Evolutionary conservation across 2,329 filamentous ascomycete species (phyloP).

Genomic region (Exophiala viscosa): DNA sequence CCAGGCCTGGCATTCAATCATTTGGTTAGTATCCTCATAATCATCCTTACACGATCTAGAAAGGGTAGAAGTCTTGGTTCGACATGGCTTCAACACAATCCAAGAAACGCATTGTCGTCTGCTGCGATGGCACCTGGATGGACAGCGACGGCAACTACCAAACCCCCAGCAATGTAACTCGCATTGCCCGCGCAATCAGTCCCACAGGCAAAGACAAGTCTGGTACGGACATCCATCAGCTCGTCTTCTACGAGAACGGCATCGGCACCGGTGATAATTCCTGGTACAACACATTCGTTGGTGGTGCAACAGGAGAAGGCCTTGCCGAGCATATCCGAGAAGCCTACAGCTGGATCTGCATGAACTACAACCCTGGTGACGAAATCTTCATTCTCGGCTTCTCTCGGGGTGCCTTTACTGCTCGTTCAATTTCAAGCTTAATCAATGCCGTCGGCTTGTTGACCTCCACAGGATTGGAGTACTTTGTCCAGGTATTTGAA

Average conservation of each 20-base stretch:
- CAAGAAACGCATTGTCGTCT: constrained; percentile 33
- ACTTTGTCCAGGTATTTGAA: constrained; percentile 27
- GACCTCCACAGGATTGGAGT: constrained; percentile 26
- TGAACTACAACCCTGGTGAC: constrained; percentile 36
- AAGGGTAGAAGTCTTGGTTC: neutral
- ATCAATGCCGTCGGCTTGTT: constrained; percentile 35
- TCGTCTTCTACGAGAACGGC: constrained; percentile 36
- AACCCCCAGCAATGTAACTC: constrained; percentile 34
- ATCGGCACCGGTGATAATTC: constrained; percentile 31
- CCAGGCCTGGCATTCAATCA: neutral
- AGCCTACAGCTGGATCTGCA: constrained; percentile 33
- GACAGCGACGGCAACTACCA: constrained; percentile 32
- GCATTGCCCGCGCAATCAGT: constrained; percentile 32
- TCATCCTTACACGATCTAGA: neutral
- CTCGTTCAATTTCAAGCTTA: constrained; percentile 35
- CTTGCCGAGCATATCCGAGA: constrained; percentile 29
- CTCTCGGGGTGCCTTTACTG: constrained; percentile 38
- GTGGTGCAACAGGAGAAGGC: constrained; percentile 28
- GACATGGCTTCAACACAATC: constrained; percentile 7
- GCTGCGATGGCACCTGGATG: constrained; percentile 36
- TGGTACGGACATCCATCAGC: constrained; percentile 28
- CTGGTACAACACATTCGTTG: constrained; percentile 30
- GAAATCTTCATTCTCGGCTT: constrained; percentile 39
- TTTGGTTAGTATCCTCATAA: neutral
- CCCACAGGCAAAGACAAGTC: constrained; percentile 28